Base-by-base conservation (phyloP, 805 yeast species). In the Blastobotrys parvus region DNA sequence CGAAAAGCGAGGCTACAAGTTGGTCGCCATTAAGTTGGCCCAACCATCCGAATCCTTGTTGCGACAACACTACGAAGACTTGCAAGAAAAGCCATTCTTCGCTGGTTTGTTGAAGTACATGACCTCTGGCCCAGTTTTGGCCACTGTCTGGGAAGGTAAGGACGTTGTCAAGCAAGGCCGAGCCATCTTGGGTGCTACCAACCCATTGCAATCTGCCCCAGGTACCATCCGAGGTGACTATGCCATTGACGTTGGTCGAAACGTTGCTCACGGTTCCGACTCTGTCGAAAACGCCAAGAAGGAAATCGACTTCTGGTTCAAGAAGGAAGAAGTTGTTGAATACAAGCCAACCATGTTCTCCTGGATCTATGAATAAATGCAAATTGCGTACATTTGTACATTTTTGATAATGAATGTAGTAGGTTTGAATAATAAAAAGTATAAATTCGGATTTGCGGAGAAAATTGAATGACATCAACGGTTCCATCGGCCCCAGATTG, bases 71-170 rank as follows among this genome's bases (percentile, higher is more conserved):
- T 92, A 94, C 77, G 82, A 80, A 52, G 99, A 92, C 74, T 83
- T 92, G 70, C 89, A 83, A 68, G 71, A 78, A 63, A 92, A 92
- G 79, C 94, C 97, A 63, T 92, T 92, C 78, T 92, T 89, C 90
- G 96, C 97, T 67, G 85, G 94, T 53, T 78, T 92, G 71, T 78
- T 86, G 65, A 75, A 87, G 55, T 89, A 89, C 86, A 94, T 92
- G 99, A 75, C 77, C 67, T 87, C 96, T 56, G 99, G 99, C 61
- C 99, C 99, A 67, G 83, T 92, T 59, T 80, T 90, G 62, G 98
- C 98, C 61, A 92, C 96, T 68, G 97, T 89, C 61, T 92, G 99
- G 99, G 97, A 92, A 74, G 99, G 99, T 72, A 92, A 89, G 77
- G 97, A 92, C 65, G 98, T 80, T 68, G 98, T 92, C 70, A 89